Conservation (phyloP, 371 early-diverging fungal genomes). For the Saksenaea oblongispora region DNA sequence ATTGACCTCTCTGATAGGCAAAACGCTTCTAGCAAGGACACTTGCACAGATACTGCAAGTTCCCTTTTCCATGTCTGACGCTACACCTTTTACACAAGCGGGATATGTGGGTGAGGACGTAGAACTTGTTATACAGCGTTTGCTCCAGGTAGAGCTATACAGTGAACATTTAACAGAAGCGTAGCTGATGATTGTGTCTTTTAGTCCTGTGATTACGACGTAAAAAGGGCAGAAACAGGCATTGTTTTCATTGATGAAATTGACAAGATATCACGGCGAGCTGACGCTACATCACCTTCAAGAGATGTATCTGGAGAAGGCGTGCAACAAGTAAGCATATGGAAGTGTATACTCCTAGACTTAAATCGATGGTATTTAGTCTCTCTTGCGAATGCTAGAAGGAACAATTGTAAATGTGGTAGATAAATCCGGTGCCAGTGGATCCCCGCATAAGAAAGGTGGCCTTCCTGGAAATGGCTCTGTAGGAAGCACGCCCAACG, state of each 20-base stretch:
- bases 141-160: constrained; percentile 64
- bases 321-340: constrained; percentile 74
- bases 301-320: constrained; percentile 95
- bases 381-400: constrained; percentile 85
- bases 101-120: constrained; percentile 96
- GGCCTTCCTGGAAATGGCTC: constrained; percentile 40
- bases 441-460: constrained; percentile 28
- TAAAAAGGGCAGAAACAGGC: constrained; percentile 83
- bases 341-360: neutral
- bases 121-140: constrained; percentile 83
- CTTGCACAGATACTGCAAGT: constrained; percentile 86
- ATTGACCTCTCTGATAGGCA: constrained; percentile 43
- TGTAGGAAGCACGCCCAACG: constrained; percentile 33
- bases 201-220: constrained; percentile 84
- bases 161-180: no score
- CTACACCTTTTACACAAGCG: constrained; percentile 93
- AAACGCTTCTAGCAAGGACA: constrained; percentile 85
- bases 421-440: constrained; percentile 72
- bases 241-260: constrained; percentile 95
- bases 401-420: constrained; percentile 86
- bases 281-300: constrained; percentile 73
- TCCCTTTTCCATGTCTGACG: constrained; percentile 91
- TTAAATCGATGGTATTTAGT: constrained; percentile 14
- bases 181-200: no score
- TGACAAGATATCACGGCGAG: constrained; percentile 84